phyloP scores from a whole-genome alignment of 2,329 filamentous ascomycete genomes.

The Penicillium sp. region DNA sequence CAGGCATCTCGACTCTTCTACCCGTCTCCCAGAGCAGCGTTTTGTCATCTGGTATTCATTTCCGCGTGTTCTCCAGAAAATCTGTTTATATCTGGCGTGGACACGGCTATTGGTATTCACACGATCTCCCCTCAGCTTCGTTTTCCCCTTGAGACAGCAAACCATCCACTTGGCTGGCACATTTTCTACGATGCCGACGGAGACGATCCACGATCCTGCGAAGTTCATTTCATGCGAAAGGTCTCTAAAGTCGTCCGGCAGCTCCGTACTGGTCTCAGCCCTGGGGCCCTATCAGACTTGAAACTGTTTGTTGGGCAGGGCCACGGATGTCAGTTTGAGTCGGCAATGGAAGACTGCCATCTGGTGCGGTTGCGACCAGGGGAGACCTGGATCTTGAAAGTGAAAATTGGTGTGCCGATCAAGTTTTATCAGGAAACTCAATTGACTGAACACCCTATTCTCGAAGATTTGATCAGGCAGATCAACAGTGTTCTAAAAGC shows the following conservation, averaged over 20 bases:
- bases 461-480: slow-evolving; percentile 30
- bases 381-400: slow-evolving; percentile 33
- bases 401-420: slow-evolving; percentile 26
- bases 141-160: slow-evolving; percentile 19
- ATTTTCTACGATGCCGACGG: slow-evolving; percentile 24
- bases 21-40: slow-evolving; percentile 24
- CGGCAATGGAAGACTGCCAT: slow-evolving; percentile 21
- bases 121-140: slow-evolving; percentile 32
- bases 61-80: slow-evolving; percentile 23
- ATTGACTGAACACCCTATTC: slow-evolving; percentile 8
- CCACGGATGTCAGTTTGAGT: slow-evolving; percentile 25
- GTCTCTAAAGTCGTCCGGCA: slow-evolving; percentile 27
- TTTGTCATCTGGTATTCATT: slow-evolving; percentile 37
- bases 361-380: slow-evolving; percentile 30
- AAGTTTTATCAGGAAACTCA: slow-evolving; percentile 7
- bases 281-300: slow-evolving; percentile 28
- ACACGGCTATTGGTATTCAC: slow-evolving; percentile 34
- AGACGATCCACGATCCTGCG: slow-evolving; percentile 11
- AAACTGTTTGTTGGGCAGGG: slow-evolving; percentile 25
- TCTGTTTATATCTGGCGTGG: slow-evolving; percentile 22
- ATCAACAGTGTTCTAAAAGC: slow-evolving; percentile 32
- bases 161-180: slow-evolving; percentile 30
- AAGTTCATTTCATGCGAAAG: slow-evolving; percentile 23
- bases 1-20: slow-evolving; percentile 28
- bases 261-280: slow-evolving; percentile 31